Conservation (phyloP, 2,329 filamentous ascomycete species). For the Ilyonectria robusta region DNA sequence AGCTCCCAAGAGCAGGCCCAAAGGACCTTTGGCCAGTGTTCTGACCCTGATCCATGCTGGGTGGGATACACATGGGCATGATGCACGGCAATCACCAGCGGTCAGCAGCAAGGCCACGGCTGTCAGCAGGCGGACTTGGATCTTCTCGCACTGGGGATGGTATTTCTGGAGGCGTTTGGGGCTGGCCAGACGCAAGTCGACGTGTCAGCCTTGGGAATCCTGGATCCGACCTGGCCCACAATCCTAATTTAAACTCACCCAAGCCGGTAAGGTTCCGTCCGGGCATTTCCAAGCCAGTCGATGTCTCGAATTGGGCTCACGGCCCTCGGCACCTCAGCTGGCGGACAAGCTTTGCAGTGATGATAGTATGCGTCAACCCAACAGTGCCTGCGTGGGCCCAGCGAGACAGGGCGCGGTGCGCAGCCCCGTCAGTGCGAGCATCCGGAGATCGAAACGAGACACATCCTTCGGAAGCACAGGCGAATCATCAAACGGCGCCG, state of each 20-base stretch:
- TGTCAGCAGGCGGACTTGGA: not conserved
- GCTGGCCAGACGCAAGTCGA: conserved; percentile 5
- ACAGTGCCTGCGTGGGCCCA: not conserved
- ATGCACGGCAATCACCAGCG: not conserved
- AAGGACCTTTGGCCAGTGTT: not conserved
- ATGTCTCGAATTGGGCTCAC: conserved; percentile 17
- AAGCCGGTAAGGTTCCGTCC: conserved; percentile 12
- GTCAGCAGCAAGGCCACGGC: conserved; percentile 9
- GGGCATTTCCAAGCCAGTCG: conserved; percentile 10
- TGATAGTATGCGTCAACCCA: conserved; percentile 4
- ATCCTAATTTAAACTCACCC: conserved; percentile 27
- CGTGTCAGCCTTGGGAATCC: conserved; percentile 29
- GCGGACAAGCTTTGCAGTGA: conserved; percentile 18
- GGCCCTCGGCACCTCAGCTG: conserved; percentile 6
- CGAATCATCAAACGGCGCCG: conserved; percentile 15
- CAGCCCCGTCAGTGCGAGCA: not conserved
- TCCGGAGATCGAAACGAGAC: conserved; percentile 9
- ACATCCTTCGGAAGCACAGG: conserved; percentile 4
- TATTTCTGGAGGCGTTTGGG: not conserved
- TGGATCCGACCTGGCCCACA: conserved; percentile 19
- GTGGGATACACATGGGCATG: not conserved
- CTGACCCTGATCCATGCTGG: conserved; percentile 4
- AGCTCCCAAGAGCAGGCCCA: not conserved
- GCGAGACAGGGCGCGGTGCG: not conserved
- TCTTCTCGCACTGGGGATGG: not conserved